phyloP scores from a whole-genome alignment of 106 monocot species.

The Narthecium ossifragum region DNA sequence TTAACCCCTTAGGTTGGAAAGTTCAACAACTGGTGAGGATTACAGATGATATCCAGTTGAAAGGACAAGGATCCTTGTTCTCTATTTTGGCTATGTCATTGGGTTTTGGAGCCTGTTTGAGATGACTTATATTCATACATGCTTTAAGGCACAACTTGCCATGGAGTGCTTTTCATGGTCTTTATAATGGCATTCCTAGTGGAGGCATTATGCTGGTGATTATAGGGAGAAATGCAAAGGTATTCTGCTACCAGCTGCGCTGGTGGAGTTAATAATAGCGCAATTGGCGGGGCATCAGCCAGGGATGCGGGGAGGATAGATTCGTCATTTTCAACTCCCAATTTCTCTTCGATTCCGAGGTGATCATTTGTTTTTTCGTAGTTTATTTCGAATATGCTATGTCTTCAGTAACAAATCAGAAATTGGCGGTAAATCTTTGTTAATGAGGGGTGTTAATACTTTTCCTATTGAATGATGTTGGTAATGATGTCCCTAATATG shows the following conservation, averaged over 20 bases:
- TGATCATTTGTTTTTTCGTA: too few relatives aligned
- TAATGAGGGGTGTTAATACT: too few relatives aligned
- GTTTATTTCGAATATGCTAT: too few relatives aligned
- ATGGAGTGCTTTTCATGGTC: neutral
- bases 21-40: neutral
- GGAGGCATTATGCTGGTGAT: conserved; percentile 52
- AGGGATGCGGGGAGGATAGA: conserved; percentile 64
- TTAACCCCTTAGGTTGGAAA: neutral
- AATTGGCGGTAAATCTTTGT: too few relatives aligned
- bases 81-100: too few relatives aligned
- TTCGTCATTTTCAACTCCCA: conserved; percentile 42
- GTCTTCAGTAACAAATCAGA: too few relatives aligned
- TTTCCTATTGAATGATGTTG: too few relatives aligned
- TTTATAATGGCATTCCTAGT: neutral
- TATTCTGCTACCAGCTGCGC: conserved; percentile 54
- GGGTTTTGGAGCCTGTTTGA: too few relatives aligned
- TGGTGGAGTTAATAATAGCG: conserved; percentile 40
- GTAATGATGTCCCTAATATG: too few relatives aligned
- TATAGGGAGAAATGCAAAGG: conserved; percentile 77
- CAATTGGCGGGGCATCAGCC: conserved; percentile 32
- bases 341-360: conserved; percentile 62
- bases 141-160: neutral
- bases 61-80: too few relatives aligned
- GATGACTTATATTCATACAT: neutral
- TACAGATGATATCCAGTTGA: too few relatives aligned